Conservation (phyloP, 2,329 filamentous ascomycete genomes). For the Elsinoe fawcettii region DNA sequence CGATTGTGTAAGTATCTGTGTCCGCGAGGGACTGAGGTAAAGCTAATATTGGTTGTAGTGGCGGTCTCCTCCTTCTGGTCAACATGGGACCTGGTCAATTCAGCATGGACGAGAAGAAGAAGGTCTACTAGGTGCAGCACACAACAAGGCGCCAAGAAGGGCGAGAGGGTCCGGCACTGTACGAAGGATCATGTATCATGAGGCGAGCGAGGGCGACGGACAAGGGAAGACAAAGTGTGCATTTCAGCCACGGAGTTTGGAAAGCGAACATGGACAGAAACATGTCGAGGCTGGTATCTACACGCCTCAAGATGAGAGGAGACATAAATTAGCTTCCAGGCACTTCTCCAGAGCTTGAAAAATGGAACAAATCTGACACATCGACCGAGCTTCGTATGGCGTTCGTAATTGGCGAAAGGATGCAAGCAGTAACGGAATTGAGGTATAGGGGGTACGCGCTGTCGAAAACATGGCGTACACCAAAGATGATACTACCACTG, state of each 20-base stretch:
- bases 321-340: neutral
- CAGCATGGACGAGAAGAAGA: slow-evolving; percentile 99
- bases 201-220: neutral
- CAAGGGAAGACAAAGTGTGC: neutral
- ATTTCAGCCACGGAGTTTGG: slow-evolving; percentile 15
- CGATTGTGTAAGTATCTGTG: slow-evolving; percentile 66
- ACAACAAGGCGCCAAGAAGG: neutral
- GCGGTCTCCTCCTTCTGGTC: slow-evolving; percentile 88
- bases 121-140: slow-evolving; percentile 66
- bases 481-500: too few species aligned
- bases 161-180: neutral
- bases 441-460: too few species aligned
- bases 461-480: too few species aligned
- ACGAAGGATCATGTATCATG: neutral
- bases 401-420: too few species aligned
- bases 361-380: slow-evolving; percentile 3
- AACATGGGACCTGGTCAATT: slow-evolving; percentile 98
- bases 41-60: slow-evolving; percentile 40
- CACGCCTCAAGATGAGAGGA: neutral
- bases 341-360: neutral
- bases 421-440: too few species aligned
- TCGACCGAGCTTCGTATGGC: too few species aligned
- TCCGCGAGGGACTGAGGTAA: neutral
- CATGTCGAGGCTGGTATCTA: neutral
- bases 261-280: slow-evolving; percentile 1